These are phyloP conservation scores for Hyphopichia fennica DNA, from an alignment of 1,139 yeast genomes.

Conservation along the genomic window DNA sequence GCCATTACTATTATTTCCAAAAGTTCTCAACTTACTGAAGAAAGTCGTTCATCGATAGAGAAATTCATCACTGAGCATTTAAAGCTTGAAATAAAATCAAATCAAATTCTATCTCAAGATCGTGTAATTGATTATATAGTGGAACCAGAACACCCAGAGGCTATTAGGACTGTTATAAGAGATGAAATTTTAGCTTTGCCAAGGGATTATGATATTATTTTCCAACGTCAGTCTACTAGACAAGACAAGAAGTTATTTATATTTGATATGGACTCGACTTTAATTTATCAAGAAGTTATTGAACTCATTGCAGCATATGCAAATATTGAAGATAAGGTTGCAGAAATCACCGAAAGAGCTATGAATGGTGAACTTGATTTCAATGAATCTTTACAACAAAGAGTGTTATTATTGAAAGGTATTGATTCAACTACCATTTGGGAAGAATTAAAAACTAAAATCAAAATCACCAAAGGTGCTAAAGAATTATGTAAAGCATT, in stretches of 20 bases:
- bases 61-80: constrained; percentile 10
- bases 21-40: neutral
- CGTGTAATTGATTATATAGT: constrained; percentile 15
- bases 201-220: constrained; percentile 29
- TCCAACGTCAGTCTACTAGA: constrained; percentile 34
- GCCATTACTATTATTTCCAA: constrained; percentile 9
- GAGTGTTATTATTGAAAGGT: constrained; percentile 80
- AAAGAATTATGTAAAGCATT: constrained; percentile 64
- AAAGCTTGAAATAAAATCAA: constrained; percentile 4
- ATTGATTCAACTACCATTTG: constrained; percentile 72
- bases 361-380: constrained; percentile 98
- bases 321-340: constrained; percentile 31
- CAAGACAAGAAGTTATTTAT: constrained; percentile 66
- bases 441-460: constrained; percentile 71
- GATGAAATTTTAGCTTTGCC: constrained; percentile 4
- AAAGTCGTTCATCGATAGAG: constrained; percentile 3
- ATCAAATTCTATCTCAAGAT: constrained; percentile 7
- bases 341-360: constrained; percentile 82
- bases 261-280: constrained; percentile 97
- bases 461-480: constrained; percentile 83
- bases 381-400: constrained; percentile 70
- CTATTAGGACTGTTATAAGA: constrained; percentile 7
- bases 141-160: constrained; percentile 9
- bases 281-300: constrained; percentile 94
- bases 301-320: constrained; percentile 79